These are phyloP conservation scores for Patellaria atrata DNA, from an alignment of 495 filamentous ascomycete genomes.

Conservation along the genomic window DNA sequence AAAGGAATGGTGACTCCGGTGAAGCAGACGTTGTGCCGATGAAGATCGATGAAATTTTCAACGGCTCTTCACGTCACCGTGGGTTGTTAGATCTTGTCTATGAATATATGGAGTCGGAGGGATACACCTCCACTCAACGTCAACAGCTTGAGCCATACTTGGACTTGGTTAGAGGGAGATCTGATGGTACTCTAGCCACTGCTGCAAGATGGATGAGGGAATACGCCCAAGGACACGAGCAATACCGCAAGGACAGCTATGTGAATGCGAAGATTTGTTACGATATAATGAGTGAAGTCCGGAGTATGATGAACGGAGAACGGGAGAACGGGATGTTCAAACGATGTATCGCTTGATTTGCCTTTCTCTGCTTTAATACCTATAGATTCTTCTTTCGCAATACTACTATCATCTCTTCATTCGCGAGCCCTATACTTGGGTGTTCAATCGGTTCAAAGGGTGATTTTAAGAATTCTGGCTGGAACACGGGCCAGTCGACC, in stretches of 20 bases:
- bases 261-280: neutral
- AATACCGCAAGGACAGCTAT: neutral
- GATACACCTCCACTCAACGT: neutral
- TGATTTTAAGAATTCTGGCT: slow-evolving; percentile 2
- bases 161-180: slow-evolving; percentile 1
- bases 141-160: slow-evolving; percentile 1
- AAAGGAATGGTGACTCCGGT: neutral
- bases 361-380: no score
- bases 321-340: no score
- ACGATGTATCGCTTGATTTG: no score
- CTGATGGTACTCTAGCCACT: neutral
- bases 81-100: slow-evolving; percentile 3
- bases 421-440: no score
- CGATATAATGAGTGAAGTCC: neutral
- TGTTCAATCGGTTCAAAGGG: slow-evolving; percentile 1
- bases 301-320: no score
- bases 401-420: no score
- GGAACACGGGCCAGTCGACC: slow-evolving; percentile 35
- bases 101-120: neutral
- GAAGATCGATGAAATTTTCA: slow-evolving; percentile 4
- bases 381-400: no score
- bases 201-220: slow-evolving; percentile 3
- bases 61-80: neutral
- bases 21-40: neutral
- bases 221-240: neutral